Evolutionary conservation across 768 basidiomycete genomes (phyloP).

Genomic region (Austroboletus festivus): DNA sequence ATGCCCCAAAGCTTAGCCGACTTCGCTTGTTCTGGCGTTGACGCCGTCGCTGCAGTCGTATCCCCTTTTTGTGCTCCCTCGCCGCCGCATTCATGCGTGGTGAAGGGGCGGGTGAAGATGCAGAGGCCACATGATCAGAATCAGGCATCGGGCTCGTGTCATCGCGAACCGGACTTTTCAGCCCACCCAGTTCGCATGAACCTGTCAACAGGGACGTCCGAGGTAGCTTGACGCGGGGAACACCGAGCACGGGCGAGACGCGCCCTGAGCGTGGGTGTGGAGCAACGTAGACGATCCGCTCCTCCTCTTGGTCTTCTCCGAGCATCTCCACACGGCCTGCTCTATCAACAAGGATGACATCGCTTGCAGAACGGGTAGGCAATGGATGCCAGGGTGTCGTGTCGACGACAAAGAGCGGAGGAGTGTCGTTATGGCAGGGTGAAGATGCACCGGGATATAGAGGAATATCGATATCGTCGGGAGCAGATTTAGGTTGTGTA

Average conservation of each 20-base stretch:
- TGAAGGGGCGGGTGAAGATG: conserved; percentile 12
- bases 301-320: conserved; percentile 49
- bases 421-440: background rate
- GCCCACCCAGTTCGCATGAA: background rate
- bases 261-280: conserved; percentile 55
- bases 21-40: conserved; percentile 18
- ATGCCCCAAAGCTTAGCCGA: conserved; percentile 41
- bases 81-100: conserved; percentile 23
- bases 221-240: conserved; percentile 17
- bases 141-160: background rate
- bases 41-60: conserved; percentile 8
- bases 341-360: conserved; percentile 24
- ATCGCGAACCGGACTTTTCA: conserved; percentile 10
- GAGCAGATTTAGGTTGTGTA: background rate
- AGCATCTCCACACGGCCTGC: conserved; percentile 10
- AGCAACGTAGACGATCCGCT: conserved; percentile 74
- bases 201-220: conserved; percentile 28
- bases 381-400: conserved; percentile 29
- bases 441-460: background rate
- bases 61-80: conserved; percentile 24
- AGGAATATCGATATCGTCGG: background rate
- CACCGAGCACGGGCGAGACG: conserved; percentile 11
- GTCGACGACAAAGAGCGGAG: conserved; percentile 38
- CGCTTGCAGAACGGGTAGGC: conserved; percentile 8
- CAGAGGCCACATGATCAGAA: too few relatives aligned